Evolutionary conservation across 2,329 filamentous ascomycete genomes (phyloP).

Genomic region (Trichoderma afroharzianum): DNA sequence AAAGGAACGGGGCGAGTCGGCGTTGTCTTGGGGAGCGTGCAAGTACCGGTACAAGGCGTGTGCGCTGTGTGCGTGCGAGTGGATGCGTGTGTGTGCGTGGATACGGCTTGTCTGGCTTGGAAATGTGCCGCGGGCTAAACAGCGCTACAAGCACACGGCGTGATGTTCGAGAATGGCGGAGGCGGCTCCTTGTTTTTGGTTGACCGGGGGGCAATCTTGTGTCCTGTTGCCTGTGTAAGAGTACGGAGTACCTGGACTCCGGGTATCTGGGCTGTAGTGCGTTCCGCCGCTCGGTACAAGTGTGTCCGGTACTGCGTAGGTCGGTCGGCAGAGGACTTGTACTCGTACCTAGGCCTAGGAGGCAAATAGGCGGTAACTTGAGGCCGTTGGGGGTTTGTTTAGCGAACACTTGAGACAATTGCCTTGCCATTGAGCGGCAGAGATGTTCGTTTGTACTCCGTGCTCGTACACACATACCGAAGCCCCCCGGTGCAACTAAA

Average conservation of each 20-base stretch:
- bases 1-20: constrained; percentile 13
- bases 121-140: constrained; percentile 10
- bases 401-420: neutral
- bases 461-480: neutral
- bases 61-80: neutral
- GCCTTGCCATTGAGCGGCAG: neutral
- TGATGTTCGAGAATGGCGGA: constrained; percentile 7
- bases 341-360: too few species aligned
- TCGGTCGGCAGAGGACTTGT: neutral
- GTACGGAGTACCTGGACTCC: neutral
- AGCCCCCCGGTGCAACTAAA: neutral
- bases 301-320: neutral
- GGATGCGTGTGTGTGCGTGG: neutral
- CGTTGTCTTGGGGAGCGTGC: neutral
- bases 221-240: neutral
- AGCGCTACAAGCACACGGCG: neutral
- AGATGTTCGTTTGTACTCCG: neutral
- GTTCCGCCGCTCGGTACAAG: neutral
- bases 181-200: neutral
- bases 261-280: neutral
- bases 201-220: neutral
- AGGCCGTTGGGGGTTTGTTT: neutral
- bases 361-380: neutral
- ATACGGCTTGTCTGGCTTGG: neutral
- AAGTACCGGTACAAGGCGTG: neutral